Evolutionary conservation across 208 protist genomes (phyloP), one percentile per base, ranked within the genome.

Genomic region (Angomonas ambiguus): DNA sequence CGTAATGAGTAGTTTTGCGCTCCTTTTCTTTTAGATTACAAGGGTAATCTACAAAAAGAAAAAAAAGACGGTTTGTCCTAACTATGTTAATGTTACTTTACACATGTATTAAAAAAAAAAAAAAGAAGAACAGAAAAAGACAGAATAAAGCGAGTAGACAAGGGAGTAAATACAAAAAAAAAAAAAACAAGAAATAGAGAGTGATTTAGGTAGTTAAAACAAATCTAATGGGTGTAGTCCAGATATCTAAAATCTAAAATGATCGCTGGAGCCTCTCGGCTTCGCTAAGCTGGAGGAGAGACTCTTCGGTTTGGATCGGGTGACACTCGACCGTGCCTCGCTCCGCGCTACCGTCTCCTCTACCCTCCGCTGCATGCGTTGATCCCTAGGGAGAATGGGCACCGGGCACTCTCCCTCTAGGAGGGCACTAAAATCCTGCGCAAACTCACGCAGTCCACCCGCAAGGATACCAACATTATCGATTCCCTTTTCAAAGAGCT

Each of bases 381-480:
- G 64, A 62, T 94, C 82, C 6, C 85, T 66, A 2, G 87, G 85
- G 11, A 91, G 57, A 63, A 93, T 90, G 3, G 83, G 75, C 16
- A 90, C 81, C 4, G 87, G 86, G 0, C 68, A 69, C 32, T 71
- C 69, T 0, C 87, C 91, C 1, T 78, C 78, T 24, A 96, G 67
- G 11, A 75, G 73, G 4, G 34, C 22, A n/a, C 34, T 65, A 56
- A 85, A 88, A 62, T 97, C 84, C 71, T 93, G 87, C 58, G 86
- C 83, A 66, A 95, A 93, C 57, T 97, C 88, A 1, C 77, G 68
- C 59, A 95, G 55, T 0, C 92, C 92, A 10, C 92, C 92, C 3
- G 84, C 77, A 10, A 97, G 62, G 33, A 95, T 77, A 45, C 62
- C 82, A 13, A 95, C 61, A 59, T 97, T 97, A 56, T 97, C 92